A percentile compares a stretch with the other conserved stretches of the same genome.
Evolutionary conservation across 2,329 filamentous ascomycete species (phyloP).

Genomic region (Colletotrichum truncatum): DNA sequence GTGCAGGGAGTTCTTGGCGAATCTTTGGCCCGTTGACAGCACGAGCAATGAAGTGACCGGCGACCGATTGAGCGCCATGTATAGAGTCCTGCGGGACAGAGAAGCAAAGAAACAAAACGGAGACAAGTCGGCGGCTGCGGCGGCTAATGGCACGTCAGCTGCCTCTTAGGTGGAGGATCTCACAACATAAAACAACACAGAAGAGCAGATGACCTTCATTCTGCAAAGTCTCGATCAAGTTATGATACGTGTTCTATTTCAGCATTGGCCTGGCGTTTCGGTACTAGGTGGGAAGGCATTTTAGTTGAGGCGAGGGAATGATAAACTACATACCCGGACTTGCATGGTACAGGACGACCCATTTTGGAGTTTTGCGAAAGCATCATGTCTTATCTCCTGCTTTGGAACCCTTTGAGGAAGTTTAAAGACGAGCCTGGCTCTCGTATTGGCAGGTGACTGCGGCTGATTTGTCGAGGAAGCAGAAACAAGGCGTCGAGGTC

Average conservation of each 20-base stretch:
- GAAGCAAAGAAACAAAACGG: conserved; percentile 36
- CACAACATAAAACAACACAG: conserved; percentile 19
- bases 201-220: not conserved
- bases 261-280: conserved; percentile 34
- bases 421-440: not conserved
- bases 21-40: conserved; percentile 56
- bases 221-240: conserved; percentile 22
- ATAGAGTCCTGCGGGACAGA: conserved; percentile 47
- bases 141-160: conserved; percentile 30
- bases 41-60: conserved; percentile 55
- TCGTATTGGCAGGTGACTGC: not conserved
- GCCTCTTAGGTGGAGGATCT: conserved; percentile 19
- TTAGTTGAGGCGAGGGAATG: conserved; percentile 30
- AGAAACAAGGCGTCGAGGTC: not conserved
- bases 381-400: conserved; percentile 21
- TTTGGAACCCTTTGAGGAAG: conserved; percentile 2
- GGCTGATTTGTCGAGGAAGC: not conserved
- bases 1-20: conserved; percentile 54
- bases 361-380: conserved; percentile 32
- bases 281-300: conserved; percentile 22
- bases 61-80: conserved; percentile 54
- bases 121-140: conserved; percentile 15
- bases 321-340: conserved; percentile 34
- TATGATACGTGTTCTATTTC: conserved; percentile 23
- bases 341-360: conserved; percentile 32